Evolutionary conservation across 352 stramenopile species (phyloP), one percentile per base, ranked within the genome.

Genomic region (Phytophthora boehmeriae): DNA sequence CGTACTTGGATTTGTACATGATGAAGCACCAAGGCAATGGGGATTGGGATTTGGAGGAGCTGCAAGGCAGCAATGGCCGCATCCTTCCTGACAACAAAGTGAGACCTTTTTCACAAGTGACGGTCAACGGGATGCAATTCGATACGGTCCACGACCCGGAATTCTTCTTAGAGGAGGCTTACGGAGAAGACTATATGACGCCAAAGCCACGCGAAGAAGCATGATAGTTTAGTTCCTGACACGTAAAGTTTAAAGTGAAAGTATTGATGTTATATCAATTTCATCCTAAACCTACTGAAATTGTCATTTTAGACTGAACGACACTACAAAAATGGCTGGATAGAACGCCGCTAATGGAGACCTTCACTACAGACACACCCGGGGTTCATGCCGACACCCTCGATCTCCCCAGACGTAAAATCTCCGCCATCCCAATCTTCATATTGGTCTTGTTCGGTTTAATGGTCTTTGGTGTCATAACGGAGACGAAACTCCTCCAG

Each of bases 1-100:
- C 70, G 17, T 82, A 82, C 39, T 49, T 77, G 46, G 73, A 82
- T 55, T 20, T 82, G 59, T 82, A 82, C 54, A 27, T 25, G 11
- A 65, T 69, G 54, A 59, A 51, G 20, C 54, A 60, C 8, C 22
- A 46, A 34, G 17, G 46, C 17, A n/a, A 47, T 4, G 32, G 30
- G 0, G 19, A 34, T 35, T 69, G 61, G 61, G 54, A 69, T 55
- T 56, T 82, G 38, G 22, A 69, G 28, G 67, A 63, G 22, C 44
- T 74, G 0, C 32, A 67, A 30, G 55, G 54, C 1, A 66, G 34
- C 19, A 64, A 66, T 50, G 49, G 52, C 8, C 61, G 43, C 8
- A 47, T 54, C 51, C 43, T 71, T 9, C 55, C 56, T 10, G 25
- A 36, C 13, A 42, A 54, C 8, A 63, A 66, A 27, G 53, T 76